These are phyloP conservation scores for Debaryomyces castellii DNA, from an alignment of 805 yeast genomes.

Conservation along the genomic window DNA sequence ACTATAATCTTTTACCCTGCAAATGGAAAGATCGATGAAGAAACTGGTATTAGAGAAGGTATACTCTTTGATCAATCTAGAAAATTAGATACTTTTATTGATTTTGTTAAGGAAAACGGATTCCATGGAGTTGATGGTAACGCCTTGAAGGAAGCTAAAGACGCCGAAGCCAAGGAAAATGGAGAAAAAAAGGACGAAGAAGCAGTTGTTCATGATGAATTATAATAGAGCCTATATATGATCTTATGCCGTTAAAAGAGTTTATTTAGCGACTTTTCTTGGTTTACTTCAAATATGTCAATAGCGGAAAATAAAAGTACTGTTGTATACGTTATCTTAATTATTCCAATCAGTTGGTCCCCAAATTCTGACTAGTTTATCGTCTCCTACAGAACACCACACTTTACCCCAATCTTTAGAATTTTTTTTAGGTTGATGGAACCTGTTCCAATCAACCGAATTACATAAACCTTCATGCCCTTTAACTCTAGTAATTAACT, in stretches of 20 bases:
- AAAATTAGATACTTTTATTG: conserved; percentile 66
- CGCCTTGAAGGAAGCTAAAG: conserved; percentile 20
- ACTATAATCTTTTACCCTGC: conserved; percentile 91
- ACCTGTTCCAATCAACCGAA: conserved; percentile 70
- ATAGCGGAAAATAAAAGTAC: neutral
- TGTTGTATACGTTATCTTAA: neutral
- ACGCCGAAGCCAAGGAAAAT: conserved; percentile 26
- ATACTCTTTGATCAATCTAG: conserved; percentile 69
- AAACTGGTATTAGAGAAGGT: conserved; percentile 49
- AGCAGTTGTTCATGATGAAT: conserved; percentile 38
- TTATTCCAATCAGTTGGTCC: conserved; percentile 28
- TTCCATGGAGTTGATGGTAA: conserved; percentile 58
- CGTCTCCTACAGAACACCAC: conserved; percentile 89
- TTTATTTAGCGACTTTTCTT: conserved; percentile 1
- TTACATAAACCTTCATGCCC: conserved; percentile 69
- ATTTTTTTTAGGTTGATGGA: conserved; percentile 14
- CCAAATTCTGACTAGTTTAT: conserved; percentile 69
- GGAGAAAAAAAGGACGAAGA: conserved; percentile 14
- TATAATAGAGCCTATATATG: conserved; percentile 19
- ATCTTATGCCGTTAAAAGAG: conserved; percentile 1
- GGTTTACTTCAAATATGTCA: neutral
- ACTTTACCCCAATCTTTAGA: conserved; percentile 41
- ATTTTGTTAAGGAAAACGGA: conserved; percentile 72
- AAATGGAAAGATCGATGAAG: conserved; percentile 40
- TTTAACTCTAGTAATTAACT: conserved; percentile 55